A percentile compares a stretch with the other conserved stretches of the same genome.
These are phyloP conservation scores for Ormosia semicastrata DNA, from an alignment of 306 rosid genomes.

Conservation along the genomic window DNA sequence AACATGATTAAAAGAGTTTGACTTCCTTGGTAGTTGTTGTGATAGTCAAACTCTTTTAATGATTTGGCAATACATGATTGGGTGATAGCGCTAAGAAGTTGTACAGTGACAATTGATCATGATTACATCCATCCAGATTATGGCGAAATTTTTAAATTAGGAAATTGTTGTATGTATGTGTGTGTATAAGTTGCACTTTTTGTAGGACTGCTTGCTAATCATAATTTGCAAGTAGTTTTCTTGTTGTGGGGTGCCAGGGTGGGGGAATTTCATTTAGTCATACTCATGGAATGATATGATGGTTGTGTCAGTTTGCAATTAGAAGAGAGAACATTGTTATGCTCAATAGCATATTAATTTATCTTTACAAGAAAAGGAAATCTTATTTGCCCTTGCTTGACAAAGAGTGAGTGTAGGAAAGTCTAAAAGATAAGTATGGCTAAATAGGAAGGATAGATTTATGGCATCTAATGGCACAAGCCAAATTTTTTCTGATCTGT, in stretches of 20 bases:
- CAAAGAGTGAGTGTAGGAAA: neutral
- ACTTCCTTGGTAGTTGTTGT: neutral
- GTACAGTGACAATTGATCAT: no score
- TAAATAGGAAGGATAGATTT: neutral
- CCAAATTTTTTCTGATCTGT: neutral
- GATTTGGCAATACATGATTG: no score
- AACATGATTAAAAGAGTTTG: neutral
- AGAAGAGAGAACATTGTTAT: neutral
- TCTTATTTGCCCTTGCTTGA: neutral
- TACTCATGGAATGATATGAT: neutral
- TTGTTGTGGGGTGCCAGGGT: neutral
- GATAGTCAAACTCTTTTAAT: neutral
- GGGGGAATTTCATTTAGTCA: neutral
- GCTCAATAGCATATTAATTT: neutral
- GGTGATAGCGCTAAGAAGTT: no score
- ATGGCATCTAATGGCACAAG: neutral
- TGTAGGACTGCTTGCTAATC: neutral
- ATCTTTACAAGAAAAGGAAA: neutral
- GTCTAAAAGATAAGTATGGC: neutral
- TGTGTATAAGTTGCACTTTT: neutral
- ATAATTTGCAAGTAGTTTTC: neutral
- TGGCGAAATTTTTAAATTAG: neutral
- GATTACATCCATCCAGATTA: neutral
- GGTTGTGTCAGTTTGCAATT: neutral
- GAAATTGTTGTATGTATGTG: neutral